A percentile compares a stretch with the other conserved stretches of the same genome.
These are phyloP conservation scores for Stenocarpella maydis DNA, from an alignment of 2,329 filamentous ascomycete species.

Conservation along the genomic window DNA sequence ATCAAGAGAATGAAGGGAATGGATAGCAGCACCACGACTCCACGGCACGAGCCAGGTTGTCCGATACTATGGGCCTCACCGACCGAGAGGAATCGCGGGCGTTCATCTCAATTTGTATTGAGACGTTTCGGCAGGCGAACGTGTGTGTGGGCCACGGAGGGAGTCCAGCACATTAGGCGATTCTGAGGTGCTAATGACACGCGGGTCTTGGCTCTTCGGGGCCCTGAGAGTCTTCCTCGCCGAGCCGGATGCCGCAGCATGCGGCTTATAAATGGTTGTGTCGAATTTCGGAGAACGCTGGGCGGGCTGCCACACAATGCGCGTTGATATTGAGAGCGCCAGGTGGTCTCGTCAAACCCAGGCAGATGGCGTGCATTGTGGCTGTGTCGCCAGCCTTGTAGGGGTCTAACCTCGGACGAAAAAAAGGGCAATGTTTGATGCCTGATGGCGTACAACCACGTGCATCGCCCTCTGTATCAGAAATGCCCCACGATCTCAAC, in stretches of 20 bases:
- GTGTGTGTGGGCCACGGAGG: conserved; percentile 12
- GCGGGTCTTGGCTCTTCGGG: neutral
- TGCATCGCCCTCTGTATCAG: conserved; percentile 11
- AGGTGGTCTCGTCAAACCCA: conserved; percentile 3
- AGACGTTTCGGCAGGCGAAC: conserved; percentile 11
- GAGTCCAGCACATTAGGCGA: conserved; percentile 2
- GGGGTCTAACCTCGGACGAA: neutral
- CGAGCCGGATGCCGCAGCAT: neutral
- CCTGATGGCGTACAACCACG: conserved; percentile 3
- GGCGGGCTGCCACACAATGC: neutral
- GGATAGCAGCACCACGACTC: neutral
- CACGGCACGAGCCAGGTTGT: neutral
- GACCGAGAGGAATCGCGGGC: neutral
- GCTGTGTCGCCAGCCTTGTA: neutral
- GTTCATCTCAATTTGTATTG: conserved; percentile 19
- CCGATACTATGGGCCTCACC: neutral
- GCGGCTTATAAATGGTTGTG: neutral
- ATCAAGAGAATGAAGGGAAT: neutral
- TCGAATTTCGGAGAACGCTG: neutral
- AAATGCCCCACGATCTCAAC: neutral
- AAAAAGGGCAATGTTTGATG: conserved; percentile 10
- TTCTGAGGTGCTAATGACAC: conserved; percentile 20
- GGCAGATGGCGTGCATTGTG: neutral
- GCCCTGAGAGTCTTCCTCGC: neutral
- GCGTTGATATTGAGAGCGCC: neutral